phyloP scores from a whole-genome alignment of 805 yeast genomes.

The Candida quercuum region DNA sequence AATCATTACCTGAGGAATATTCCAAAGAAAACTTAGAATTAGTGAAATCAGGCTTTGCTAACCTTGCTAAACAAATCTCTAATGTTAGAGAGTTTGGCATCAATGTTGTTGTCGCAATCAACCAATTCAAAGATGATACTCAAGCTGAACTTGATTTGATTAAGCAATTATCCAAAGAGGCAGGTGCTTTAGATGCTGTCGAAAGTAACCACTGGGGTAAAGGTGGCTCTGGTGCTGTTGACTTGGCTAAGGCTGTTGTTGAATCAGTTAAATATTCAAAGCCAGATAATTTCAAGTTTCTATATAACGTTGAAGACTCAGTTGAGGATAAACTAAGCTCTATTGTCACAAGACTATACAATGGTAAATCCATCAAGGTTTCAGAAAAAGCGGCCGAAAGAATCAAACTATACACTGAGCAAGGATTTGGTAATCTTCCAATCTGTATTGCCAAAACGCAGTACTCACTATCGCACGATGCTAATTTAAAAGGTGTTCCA shows the following conservation, averaged over 20 bases:
- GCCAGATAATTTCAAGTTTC: constrained; percentile 39
- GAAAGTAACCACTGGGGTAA: constrained; percentile 83
- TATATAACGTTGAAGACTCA: constrained; percentile 56
- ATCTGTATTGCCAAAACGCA: constrained; percentile 85
- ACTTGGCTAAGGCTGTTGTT: constrained; percentile 66
- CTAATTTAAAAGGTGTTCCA: constrained; percentile 79
- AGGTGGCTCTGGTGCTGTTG: constrained; percentile 80
- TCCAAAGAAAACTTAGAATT: constrained; percentile 65
- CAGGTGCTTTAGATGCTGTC: constrained; percentile 77
- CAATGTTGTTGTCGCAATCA: constrained; percentile 79
- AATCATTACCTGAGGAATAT: constrained; percentile 69
- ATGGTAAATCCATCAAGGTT: constrained; percentile 68
- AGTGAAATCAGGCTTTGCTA: constrained; percentile 64
- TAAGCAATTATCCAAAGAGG: constrained; percentile 59
- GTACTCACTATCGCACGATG: constrained; percentile 79
- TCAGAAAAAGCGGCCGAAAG: constrained; percentile 65
- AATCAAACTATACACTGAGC: constrained; percentile 60
- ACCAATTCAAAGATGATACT: constrained; percentile 71
- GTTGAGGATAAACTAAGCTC: constrained; percentile 64
- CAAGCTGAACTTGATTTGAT: constrained; percentile 64
- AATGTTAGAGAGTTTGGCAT: constrained; percentile 69
- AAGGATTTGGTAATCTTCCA: constrained; percentile 75
- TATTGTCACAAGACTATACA: constrained; percentile 74
- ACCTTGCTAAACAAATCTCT: constrained; percentile 70
- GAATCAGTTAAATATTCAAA: constrained; percentile 47